These are phyloP conservation scores for Soucietia sequanensis DNA, from an alignment of 805 yeast genomes.

Conservation along the genomic window DNA sequence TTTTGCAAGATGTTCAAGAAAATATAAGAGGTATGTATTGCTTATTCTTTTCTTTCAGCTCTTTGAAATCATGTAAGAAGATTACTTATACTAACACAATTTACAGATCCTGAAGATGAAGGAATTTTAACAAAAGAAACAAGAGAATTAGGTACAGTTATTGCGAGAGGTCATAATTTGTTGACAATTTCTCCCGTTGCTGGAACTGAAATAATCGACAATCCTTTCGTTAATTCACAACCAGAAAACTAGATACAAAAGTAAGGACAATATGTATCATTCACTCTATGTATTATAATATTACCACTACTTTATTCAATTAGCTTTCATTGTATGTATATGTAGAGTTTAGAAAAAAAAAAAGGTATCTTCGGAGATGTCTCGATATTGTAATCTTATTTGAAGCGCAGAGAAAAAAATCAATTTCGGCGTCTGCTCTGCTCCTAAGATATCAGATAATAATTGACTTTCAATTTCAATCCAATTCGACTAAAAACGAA, in stretches of 20 bases:
- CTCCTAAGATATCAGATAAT: neutral
- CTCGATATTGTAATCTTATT: no score
- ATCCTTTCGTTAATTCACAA: constrained; percentile 68
- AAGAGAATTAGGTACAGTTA: constrained; percentile 72
- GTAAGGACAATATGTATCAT: no score
- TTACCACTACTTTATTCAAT: no score
- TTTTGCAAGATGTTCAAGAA: constrained; percentile 70
- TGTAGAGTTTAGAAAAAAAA: no score
- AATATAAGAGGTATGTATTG: constrained; percentile 49
- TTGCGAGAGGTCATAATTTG: constrained; percentile 81
- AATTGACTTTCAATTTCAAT: neutral
- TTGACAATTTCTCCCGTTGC: constrained; percentile 72
- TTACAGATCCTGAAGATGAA: constrained; percentile 61
- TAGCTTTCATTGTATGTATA: no score
- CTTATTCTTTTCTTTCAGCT: neutral
- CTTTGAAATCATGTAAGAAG: no score
- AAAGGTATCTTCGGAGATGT: no score
- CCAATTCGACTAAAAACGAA: neutral
- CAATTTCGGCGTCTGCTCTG: no score
- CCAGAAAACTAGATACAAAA: no score
- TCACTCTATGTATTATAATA: no score
- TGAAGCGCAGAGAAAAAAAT: no score
- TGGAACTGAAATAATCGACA: constrained; percentile 67
- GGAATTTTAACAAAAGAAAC: constrained; percentile 53
- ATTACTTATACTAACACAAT: constrained; percentile 16